Evolutionary conservation across 106 monocot genomes (phyloP).

Genomic region (Chionographis japonica): DNA sequence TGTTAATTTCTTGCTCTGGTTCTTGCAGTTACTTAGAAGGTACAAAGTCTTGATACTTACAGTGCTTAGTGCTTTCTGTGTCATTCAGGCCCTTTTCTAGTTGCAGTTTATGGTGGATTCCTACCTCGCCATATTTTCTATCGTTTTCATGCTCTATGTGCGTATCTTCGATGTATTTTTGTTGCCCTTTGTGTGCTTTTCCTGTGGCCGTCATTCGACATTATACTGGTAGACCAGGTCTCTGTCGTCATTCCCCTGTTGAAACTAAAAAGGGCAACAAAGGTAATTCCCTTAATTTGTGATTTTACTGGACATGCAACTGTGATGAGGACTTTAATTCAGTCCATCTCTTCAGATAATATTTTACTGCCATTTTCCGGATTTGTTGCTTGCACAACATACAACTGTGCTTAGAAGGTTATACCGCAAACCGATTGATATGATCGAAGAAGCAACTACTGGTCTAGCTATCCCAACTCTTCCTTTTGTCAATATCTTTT

Average conservation of each 20-base stretch:
- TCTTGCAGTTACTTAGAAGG: no score
- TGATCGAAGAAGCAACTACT: constrained; percentile 90
- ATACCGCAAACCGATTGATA: constrained; percentile 88
- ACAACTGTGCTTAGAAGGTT: constrained; percentile 64
- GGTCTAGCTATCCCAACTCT: constrained; percentile 30
- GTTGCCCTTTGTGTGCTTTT: constrained; percentile 82
- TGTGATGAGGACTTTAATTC: background rate
- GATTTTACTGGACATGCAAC: background rate
- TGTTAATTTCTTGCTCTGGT: no score
- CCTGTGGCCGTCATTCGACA: constrained; percentile 75
- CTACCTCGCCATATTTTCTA: constrained; percentile 86
- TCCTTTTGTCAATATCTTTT: constrained; percentile 5
- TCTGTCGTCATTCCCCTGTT: constrained; percentile 79
- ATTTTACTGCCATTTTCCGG: constrained; percentile 99
- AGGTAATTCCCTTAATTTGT: constrained; percentile 34
- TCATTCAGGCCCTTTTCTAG: constrained; percentile 71
- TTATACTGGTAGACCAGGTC: constrained; percentile 82
- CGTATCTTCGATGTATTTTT: constrained; percentile 85
- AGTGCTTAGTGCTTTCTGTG: constrained; percentile 1
- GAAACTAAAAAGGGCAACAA: constrained; percentile 50
- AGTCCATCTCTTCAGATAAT: constrained; percentile 46
- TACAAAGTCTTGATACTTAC: background rate
- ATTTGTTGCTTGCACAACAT: constrained; percentile 84
- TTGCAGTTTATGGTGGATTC: constrained; percentile 88
- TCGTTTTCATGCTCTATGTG: constrained; percentile 83